phyloP scores from a whole-genome alignment of 768 basidiomycete genomes.

The Gymnopilus junonius region DNA sequence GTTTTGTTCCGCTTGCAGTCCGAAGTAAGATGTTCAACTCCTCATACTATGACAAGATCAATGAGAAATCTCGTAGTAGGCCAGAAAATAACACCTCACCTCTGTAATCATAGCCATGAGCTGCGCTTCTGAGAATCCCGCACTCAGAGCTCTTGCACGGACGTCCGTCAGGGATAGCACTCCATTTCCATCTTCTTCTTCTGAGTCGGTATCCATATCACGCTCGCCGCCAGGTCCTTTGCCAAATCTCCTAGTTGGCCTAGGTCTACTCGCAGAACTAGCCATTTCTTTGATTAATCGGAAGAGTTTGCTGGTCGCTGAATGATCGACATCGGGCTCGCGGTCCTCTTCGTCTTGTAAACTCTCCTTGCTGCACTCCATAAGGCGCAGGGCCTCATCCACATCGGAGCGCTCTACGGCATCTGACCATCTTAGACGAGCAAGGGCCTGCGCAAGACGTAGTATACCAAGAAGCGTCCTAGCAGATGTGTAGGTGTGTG shows the following conservation, averaged over 20 bases:
- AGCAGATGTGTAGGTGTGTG: conserved; percentile 93
- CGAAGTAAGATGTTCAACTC: conserved; percentile 79
- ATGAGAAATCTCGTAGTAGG: conserved; percentile 4
- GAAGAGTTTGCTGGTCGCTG: conserved; percentile 83
- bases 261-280: conserved; percentile 36
- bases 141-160: conserved; percentile 80
- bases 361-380: conserved; percentile 96
- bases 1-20: conserved; percentile 81
- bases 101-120: conserved; percentile 83
- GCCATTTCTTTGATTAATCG: conserved; percentile 91
- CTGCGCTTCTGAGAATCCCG: conserved; percentile 91
- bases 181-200: conserved; percentile 63
- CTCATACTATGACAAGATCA: conserved; percentile 70
- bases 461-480: conserved; percentile 94
- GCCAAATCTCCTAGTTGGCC: conserved; percentile 56
- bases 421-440: conserved; percentile 86
- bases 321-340: conserved; percentile 74
- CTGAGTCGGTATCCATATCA: conserved; percentile 71
- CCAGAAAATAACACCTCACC: conserved; percentile 48
- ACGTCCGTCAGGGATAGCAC: conserved; percentile 89
- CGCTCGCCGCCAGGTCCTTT: conserved; percentile 73
- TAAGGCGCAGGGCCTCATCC: conserved; percentile 94
- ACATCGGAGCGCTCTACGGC: conserved; percentile 86
- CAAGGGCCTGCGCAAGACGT: conserved; percentile 93
- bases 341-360: conserved; percentile 80